These are phyloP conservation scores for Amylostereum chailletii DNA, from an alignment of 1,284 basidiomycete genomes.

Conservation along the genomic window DNA sequence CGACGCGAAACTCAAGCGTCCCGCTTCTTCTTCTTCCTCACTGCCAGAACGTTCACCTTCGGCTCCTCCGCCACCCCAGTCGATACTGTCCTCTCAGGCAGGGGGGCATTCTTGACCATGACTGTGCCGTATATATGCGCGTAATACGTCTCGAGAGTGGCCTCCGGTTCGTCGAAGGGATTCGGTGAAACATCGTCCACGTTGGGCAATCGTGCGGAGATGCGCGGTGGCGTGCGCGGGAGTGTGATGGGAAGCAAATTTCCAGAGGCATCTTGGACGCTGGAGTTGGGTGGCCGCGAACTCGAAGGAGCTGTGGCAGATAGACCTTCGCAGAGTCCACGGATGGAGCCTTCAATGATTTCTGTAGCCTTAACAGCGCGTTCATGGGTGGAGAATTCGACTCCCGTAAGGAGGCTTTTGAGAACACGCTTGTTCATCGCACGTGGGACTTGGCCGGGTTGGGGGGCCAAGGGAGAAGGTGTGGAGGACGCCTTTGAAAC, in stretches of 20 bases:
- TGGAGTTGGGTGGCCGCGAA: constrained; percentile 4
- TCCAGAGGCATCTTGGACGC: constrained; percentile 25
- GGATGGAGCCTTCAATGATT: constrained; percentile 58
- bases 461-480: constrained; percentile 37
- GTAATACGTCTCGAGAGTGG: constrained; percentile 49
- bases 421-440: constrained; percentile 64
- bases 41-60: background rate
- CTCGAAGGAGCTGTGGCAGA: constrained; percentile 15
- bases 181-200: constrained; percentile 50
- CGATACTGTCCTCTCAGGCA: background rate
- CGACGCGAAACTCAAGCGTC: background rate
- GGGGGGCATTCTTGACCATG: background rate
- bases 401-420: constrained; percentile 56
- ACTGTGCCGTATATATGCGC: constrained; percentile 40
- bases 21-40: background rate
- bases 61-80: background rate
- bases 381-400: constrained; percentile 69
- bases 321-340: constrained; percentile 62
- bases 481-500: constrained; percentile 13
- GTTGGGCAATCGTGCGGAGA: constrained; percentile 17
- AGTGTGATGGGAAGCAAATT: constrained; percentile 19
- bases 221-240: constrained; percentile 41
- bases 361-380: constrained; percentile 61
- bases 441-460: constrained; percentile 52
- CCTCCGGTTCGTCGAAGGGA: constrained; percentile 54